Percentiles rank a stretch among this genome's conserved stretches.
These are phyloP conservation scores for Leptographium procerum DNA, from an alignment of 2,329 filamentous ascomycete species.

Conservation along the genomic window DNA sequence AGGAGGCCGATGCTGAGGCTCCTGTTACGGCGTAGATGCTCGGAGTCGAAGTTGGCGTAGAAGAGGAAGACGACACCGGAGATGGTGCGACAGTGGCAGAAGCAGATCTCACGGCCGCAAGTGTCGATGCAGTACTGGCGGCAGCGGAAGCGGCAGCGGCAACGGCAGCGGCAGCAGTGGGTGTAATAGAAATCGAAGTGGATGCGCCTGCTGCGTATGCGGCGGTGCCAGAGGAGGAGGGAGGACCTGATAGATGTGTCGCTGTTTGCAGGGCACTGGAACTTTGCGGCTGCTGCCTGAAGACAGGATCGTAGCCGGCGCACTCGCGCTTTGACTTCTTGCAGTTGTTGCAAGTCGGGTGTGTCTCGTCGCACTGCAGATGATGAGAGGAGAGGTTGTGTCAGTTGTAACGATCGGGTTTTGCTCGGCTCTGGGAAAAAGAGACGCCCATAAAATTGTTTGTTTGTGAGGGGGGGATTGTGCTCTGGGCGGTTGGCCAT, in stretches of 20 bases:
- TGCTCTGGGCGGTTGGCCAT: too few relatives aligned
- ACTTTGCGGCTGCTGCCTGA: slow-evolving; percentile 52
- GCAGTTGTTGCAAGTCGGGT: slow-evolving; percentile 85
- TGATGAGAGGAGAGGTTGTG: neutral
- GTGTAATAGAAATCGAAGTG: too few relatives aligned
- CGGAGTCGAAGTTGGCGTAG: slow-evolving; percentile 16
- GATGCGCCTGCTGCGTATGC: neutral
- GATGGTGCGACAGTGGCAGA: neutral
- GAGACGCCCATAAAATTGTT: neutral
- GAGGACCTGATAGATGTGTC: neutral
- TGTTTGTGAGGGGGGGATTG: neutral
- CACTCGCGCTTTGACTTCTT: slow-evolving; percentile 83
- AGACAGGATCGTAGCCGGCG: slow-evolving; percentile 77
- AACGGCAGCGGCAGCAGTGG: neutral
- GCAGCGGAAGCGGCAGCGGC: neutral
- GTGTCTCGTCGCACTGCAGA: slow-evolving; percentile 81
- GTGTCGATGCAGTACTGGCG: neutral
- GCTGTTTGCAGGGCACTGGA: slow-evolving; percentile 4
- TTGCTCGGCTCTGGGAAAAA: neutral
- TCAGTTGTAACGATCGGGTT: neutral
- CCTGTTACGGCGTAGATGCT: neutral
- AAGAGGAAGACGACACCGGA: slow-evolving; percentile 15
- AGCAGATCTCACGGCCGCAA: slow-evolving; percentile 2
- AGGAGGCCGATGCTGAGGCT: neutral
- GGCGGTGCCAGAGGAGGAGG: neutral